Base-by-base conservation (phyloP, 108 stramenopile species). In the Pseudonitzschia multiseries region DNA sequence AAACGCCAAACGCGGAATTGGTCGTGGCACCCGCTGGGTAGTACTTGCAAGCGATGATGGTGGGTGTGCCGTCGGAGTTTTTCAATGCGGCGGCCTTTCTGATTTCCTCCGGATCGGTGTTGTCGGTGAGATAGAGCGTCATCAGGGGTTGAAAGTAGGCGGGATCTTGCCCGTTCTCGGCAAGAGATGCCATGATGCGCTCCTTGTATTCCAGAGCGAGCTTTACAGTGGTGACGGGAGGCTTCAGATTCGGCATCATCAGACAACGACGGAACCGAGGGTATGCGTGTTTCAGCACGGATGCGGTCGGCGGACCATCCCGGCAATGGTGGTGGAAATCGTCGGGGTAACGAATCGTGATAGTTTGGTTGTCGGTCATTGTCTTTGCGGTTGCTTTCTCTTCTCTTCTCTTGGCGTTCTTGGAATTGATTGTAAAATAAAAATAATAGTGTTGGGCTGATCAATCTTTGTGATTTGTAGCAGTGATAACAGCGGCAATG, bases 1-100 rank as follows among this genome's bases (percentile, higher is more conserved):
- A 96, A 15, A 99, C 99, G 12, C 99, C 99, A 17, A 82, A 87
- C 69, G 95, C 96, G 4, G 91, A 93, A 75, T 99, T 99, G 60
- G 99, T 99, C 0, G 99, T 99, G 8, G 99, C 99, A 36, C 99
- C 99, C 20, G 98, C 98, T 6, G 99, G 99, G 80, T 99, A 99
- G 61, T 96, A 96, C 79, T 99, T 99, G 79, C 90, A 93, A 0
- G 93, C 98, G 22, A 85, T 75, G 28, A 99, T 85, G 9, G 90
- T 89, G 20, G 70, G 79, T 43, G 79, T 84, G 13, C 79, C 79
- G 31, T 79, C 79, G 20, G 73, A 72, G 43, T 79, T 79, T 61
- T 79, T 79, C 44, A 79, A 51, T 29, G 93, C 92, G 56, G 66
- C 64, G 0, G 90, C 89, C 75, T 87, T 87, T 3, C 59, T 28